Conservation (phyloP, 352 stramenopile species). For the Phytophthora uliginosa region DNA sequence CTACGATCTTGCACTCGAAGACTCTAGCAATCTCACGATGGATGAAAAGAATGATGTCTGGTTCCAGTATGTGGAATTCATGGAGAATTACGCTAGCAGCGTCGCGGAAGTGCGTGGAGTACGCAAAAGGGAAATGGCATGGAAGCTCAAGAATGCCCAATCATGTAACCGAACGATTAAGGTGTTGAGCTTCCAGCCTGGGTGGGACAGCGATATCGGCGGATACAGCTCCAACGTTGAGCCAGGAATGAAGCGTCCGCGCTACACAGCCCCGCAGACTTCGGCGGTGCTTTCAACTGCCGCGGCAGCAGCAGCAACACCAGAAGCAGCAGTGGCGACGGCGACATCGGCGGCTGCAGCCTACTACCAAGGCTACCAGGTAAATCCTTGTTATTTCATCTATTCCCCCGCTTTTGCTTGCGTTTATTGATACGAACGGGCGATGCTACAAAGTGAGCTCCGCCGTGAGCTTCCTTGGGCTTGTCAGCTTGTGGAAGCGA, state of each 20-base stretch:
- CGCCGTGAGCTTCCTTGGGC: conserved; percentile 22
- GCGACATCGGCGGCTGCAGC: conserved; percentile 40
- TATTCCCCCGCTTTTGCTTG: conserved; percentile 27
- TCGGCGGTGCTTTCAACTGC: conserved; percentile 24
- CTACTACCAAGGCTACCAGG: conserved; percentile 89
- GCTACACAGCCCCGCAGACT: conserved; percentile 48
- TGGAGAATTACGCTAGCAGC: conserved; percentile 62
- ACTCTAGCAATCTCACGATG: conserved; percentile 61
- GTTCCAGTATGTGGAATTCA: conserved; percentile 84
- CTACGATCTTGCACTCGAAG: conserved; percentile 60
- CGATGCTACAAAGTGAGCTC: conserved; percentile 20
- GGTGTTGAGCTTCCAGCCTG: conserved; percentile 60
- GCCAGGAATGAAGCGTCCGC: conserved; percentile 61
- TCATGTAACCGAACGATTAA: conserved; percentile 65
- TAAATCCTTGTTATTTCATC: conserved; percentile 50
- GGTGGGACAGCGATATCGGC: conserved; percentile 20
- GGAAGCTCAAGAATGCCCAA: conserved; percentile 75
- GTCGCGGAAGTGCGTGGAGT: conserved; percentile 63
- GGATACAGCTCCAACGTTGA: conserved; percentile 49
- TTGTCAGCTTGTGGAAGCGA: conserved; percentile 30
- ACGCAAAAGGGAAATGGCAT: conserved; percentile 62
- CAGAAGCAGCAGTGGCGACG: conserved; percentile 24
- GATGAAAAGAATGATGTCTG: conserved; percentile 87
- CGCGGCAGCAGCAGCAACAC: conserved; percentile 25
- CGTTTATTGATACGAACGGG: conserved; percentile 30